Evolutionary conservation across 257 asterid genomes (phyloP), one percentile per base, ranked within the genome.

Genomic region (Anisodus acutangulus): DNA sequence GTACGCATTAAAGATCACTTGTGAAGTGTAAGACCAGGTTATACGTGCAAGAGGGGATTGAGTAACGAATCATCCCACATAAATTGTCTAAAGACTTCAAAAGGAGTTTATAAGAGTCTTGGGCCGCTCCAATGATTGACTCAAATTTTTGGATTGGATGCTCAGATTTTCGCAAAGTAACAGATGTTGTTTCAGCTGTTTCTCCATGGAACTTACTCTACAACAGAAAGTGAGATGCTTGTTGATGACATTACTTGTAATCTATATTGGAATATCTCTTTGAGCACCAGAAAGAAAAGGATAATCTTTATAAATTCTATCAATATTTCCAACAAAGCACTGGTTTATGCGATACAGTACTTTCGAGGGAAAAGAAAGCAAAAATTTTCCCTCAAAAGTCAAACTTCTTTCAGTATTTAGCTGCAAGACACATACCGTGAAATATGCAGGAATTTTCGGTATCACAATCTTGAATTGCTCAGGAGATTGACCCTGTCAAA

Each of bases 401-500:
- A 26, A 51, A 26, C 45, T 22, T 26, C 13, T 78, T 68, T 10
- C 53, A 68, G 31, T 68, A 54, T 49, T 4, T 53, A 82, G 53
- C 22, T 11, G 9, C 13, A 31, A 59, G 63, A 67, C 80, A 55
- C 92, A 85, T 92, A 97, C 99, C 89, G 99, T 95, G 86, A 97
- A 97, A 91, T 97, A 97, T 79, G 97, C 98, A 85, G 99, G 99
- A 90, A 97, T 97, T 87, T 92, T 97, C 69, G 98, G 95, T 85
- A 97, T 93, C 76, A 88, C 76, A 86, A 97, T 93, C 91, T 91
- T 92, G 92, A 97, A 97, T 88, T 97, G 99, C 76, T 70, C 92
- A 67, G 98, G 93, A 85, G 95, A 85, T 86, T 91, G 94, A 60
- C 89, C 99, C 99, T 97, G 80, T 86, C 78, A 89, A 43, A 83